Percentiles rank a stretch among this genome's conserved stretches.
Conservation (phyloP, 345 rosid genomes). For the Sisymbrium irio region DNA sequence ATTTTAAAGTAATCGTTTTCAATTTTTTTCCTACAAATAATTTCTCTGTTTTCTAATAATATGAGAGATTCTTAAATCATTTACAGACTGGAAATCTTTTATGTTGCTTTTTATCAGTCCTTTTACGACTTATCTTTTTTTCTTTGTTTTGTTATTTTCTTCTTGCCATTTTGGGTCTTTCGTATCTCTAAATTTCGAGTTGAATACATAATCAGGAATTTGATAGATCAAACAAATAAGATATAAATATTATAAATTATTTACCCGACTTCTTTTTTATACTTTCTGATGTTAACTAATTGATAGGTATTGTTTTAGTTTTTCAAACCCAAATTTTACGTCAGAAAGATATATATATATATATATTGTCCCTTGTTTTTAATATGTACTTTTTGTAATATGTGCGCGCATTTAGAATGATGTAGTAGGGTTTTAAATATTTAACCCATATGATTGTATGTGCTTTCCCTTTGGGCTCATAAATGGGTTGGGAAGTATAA, state of each 20-base stretch:
- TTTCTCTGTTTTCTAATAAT: background rate
- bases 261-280: background rate
- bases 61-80: constrained; percentile 16
- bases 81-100: constrained; percentile 3
- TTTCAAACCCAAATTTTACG: background rate
- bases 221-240: background rate
- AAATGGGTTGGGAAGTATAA: background rate
- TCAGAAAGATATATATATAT: too few species aligned
- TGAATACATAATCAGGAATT: background rate
- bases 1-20: constrained; percentile 5
- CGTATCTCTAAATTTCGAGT: background rate
- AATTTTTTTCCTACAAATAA: background rate
- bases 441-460: background rate
- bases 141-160: constrained; percentile 10
- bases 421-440: background rate
- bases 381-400: too few species aligned
- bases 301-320: background rate
- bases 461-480: background rate
- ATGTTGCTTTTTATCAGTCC: constrained; percentile 6
- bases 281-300: background rate
- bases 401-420: background rate
- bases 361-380: too few species aligned
- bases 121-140: constrained; percentile 4
- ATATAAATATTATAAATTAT: background rate
- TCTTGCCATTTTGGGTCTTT: constrained; percentile 16